These are phyloP conservation scores for Fusarium pseudograminearum DNA, from an alignment of 2,329 filamentous ascomycete species.

Conservation along the genomic window DNA sequence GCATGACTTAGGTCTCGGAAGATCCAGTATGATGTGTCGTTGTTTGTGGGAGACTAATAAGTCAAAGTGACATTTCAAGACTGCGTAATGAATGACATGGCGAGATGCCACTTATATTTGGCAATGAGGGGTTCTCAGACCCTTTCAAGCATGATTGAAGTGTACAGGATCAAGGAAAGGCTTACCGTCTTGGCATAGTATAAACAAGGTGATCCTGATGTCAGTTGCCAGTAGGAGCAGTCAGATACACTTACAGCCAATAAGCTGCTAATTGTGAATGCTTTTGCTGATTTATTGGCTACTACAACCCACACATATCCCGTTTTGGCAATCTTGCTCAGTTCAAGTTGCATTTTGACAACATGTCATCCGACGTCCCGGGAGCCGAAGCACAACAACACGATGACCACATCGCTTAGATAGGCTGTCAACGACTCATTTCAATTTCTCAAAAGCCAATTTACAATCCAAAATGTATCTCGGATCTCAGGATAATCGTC, in stretches of 20 bases:
- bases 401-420: not conserved
- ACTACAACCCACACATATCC: not conserved
- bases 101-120: no score
- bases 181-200: not conserved
- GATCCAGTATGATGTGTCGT: not conserved
- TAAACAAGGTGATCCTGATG: not conserved
- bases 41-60: not conserved
- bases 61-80: not conserved
- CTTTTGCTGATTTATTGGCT: not conserved
- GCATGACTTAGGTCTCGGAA: not conserved
- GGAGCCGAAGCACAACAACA: not conserved
- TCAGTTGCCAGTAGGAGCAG: not conserved
- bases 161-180: not conserved
- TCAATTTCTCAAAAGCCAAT: not conserved
- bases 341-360: not conserved
- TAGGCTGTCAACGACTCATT: not conserved
- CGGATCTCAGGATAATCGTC: slow-evolving; percentile 18
- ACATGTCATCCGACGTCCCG: not conserved
- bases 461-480: not conserved
- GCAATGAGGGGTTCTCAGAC: no score
- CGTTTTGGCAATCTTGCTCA: not conserved
- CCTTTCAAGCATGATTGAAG: not conserved
- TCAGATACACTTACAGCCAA: not conserved
- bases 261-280: not conserved
- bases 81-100: not conserved